A percentile compares a stretch with the other conserved stretches of the same genome.
These are phyloP conservation scores for Vitis hybrid DNA, from an alignment of 177 flowering plant genomes.

Conservation along the genomic window DNA sequence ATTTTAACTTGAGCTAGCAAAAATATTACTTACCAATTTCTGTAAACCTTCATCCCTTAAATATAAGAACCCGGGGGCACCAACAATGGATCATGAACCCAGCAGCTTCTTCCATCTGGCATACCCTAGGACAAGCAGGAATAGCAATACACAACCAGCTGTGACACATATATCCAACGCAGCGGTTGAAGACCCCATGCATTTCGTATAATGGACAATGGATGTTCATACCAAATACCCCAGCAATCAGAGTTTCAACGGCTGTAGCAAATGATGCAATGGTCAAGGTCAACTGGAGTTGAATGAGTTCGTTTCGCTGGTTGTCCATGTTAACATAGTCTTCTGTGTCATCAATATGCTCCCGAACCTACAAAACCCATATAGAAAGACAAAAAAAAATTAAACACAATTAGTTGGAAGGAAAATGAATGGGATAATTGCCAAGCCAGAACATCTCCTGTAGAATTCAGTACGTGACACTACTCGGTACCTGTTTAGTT, in stretches of 20 bases:
- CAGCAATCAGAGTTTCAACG: slow-evolving; percentile 66
- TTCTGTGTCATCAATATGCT: slow-evolving; percentile 97
- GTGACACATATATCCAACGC: slow-evolving; percentile 42
- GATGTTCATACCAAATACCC: slow-evolving; percentile 90
- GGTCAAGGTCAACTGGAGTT: slow-evolving; percentile 81
- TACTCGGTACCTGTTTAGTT: too few relatives aligned
- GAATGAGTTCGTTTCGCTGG: slow-evolving; percentile 93
- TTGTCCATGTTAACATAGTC: slow-evolving; percentile 97
- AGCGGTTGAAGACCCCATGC: slow-evolving; percentile 54
- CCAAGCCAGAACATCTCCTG: too few relatives aligned
- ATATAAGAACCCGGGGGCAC: not conserved
- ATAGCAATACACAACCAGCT: slow-evolving; percentile 51
- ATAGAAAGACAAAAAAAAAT: not conserved
- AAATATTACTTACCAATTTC: not conserved
- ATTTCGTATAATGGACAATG: slow-evolving; percentile 48
- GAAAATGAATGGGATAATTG: too few relatives aligned
- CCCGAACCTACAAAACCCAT: slow-evolving; percentile 64
- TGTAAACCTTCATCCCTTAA: not conserved
- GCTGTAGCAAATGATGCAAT: slow-evolving; percentile 88
- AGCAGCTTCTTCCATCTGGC: slow-evolving; percentile 95
- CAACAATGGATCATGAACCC: slow-evolving; percentile 44
- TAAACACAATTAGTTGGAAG: not conserved
- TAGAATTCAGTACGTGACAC: too few relatives aligned
- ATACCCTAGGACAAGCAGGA: slow-evolving; percentile 72
- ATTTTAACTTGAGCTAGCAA: not conserved